These are phyloP conservation scores for Penicillium sp. DNA, from an alignment of 2,329 filamentous ascomycete genomes.

Conservation along the genomic window DNA sequence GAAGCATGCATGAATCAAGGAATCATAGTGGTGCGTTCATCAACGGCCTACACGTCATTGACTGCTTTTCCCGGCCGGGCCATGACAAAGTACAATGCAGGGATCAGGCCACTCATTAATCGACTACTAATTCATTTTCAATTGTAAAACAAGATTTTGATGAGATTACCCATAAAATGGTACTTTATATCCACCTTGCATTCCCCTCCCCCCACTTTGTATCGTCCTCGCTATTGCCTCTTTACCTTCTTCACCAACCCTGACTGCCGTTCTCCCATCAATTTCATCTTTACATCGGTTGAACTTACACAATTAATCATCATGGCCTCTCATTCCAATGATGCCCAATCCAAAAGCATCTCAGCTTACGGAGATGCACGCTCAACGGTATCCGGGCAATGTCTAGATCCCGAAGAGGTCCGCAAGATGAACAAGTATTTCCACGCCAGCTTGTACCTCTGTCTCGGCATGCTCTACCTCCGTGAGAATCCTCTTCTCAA, in stretches of 20 bases:
- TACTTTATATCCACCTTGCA: not conserved
- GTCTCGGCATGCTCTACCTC: conserved; percentile 78
- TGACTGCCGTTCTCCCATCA: not conserved
- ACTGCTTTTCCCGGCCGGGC: conserved; percentile 4
- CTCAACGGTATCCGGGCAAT: conserved; percentile 62
- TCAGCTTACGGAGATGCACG: conserved; percentile 65
- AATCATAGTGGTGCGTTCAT: conserved; percentile 9
- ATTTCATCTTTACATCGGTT: not conserved
- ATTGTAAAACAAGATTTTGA: not conserved
- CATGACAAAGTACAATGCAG: conserved; percentile 1
- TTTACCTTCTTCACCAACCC: not conserved
- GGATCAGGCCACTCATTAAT: conserved; percentile 5
- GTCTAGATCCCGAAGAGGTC: conserved; percentile 66
- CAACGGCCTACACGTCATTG: conserved; percentile 15
- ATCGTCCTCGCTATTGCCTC: not conserved
- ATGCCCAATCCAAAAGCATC: conserved; percentile 55
- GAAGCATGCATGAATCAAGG: not conserved
- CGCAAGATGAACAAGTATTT: conserved; percentile 71
- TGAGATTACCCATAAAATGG: not conserved
- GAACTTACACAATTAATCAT: not conserved
- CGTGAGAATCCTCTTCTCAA: conserved; percentile 70
- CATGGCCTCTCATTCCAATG: conserved; percentile 31
- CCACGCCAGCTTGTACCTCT: conserved; percentile 72
- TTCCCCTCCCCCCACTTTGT: not conserved
- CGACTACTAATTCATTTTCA: not conserved